Base-by-base conservation (phyloP, 805 yeast species). In the Pichia ethanolica region DNA sequence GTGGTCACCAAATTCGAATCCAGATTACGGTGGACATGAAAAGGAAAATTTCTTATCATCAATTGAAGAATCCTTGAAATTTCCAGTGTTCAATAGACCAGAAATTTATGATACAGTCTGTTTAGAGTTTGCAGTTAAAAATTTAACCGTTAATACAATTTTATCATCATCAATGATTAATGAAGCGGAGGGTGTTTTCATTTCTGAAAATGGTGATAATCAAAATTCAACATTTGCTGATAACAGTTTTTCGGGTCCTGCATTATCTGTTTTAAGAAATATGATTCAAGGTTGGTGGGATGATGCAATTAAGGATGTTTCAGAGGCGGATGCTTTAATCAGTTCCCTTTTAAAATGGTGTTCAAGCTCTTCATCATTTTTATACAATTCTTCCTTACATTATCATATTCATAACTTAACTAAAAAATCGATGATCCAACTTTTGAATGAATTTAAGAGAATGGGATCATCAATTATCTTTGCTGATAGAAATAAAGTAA, bases 261-360 rank as follows among this genome's bases (percentile, higher is more conserved):
- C 97, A 3, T 71, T 93, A 53, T 65, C 72, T 9, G 84, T 84
- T 1, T 71, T 93, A 49, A 77, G 95, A 60, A 64, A 74, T 7
- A 70, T 93, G 76, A 85, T 93, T 11, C 88, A 85, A 59, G 81
- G 75, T 34, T 89, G 97, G 97, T 91, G 97, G 96, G 95, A 89
- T 59, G 85, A 82, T 59, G 97, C 97, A 0, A 67, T 86, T 48
- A 70, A 71, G 25, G 78, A 84, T 56, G 51, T 50, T 10, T 56
- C 71, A 8, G 81, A 83, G 51, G 96, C 97, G 0, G 97, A 90
- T 63, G 71, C 86, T 1, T 77, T 90, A 77, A 83, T 89, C 53
- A 87, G 87, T 58, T 76, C 81, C 30, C 81, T 91, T 62, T 85
- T 87, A 2, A 72, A 82, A 4, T 91, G 99, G 99, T 86, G 89